Evolutionary conservation across 2,329 filamentous ascomycete species (phyloP).

Genomic region (Ceratocystis papillata): DNA sequence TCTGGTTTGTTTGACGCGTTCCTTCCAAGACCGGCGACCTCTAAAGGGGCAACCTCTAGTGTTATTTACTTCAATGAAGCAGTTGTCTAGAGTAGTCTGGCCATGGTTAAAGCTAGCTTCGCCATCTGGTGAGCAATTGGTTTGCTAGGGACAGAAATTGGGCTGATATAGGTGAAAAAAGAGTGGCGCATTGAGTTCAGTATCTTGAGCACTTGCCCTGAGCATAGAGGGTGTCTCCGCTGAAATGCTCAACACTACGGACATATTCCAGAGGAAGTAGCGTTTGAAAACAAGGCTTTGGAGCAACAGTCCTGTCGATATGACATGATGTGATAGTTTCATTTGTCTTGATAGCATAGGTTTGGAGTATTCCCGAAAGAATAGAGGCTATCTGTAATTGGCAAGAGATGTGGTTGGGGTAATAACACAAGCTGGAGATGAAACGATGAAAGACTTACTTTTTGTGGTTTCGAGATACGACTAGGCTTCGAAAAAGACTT

Average conservation of each 20-base stretch:
- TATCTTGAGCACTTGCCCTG: not conserved
- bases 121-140: not conserved
- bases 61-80: constrained; percentile 2
- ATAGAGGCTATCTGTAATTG: not conserved
- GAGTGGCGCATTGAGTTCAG: not conserved
- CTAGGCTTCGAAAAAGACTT: not conserved
- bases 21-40: constrained; percentile 4
- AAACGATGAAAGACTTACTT: not conserved
- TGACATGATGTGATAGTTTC: not conserved
- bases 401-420: not conserved
- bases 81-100: not conserved
- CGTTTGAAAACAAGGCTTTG: not conserved
- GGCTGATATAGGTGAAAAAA: not conserved
- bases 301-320: not conserved
- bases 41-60: not conserved
- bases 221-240: not conserved
- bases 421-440: not conserved
- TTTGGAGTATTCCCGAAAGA: not conserved
- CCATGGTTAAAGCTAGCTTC: not conserved
- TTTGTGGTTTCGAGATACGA: constrained; percentile 1
- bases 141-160: not conserved
- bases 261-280: not conserved
- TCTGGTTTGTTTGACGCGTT: constrained; percentile 9
- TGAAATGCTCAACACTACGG: not conserved
- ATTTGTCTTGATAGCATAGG: not conserved